These are phyloP conservation scores for Pterocarpus macrocarpus DNA, from an alignment of 306 rosid genomes.

Conservation along the genomic window DNA sequence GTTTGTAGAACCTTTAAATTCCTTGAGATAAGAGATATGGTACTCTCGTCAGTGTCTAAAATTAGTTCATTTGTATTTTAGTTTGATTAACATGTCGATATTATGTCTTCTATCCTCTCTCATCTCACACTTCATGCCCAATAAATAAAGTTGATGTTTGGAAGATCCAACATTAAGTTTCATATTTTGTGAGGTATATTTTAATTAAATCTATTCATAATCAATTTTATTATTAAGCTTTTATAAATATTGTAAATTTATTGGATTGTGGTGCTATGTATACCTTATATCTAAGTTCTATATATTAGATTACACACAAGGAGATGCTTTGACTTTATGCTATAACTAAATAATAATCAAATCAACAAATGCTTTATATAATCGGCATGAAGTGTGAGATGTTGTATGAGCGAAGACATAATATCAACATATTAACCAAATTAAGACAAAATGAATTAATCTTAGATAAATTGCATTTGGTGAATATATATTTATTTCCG, in stretches of 20 bases:
- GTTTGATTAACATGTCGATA: constrained; percentile 47
- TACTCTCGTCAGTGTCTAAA: not conserved
- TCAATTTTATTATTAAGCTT: not conserved
- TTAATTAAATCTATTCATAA: not conserved
- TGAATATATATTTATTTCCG: no score
- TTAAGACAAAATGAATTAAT: not conserved
- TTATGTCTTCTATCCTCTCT: constrained; percentile 41
- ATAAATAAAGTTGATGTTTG: not conserved
- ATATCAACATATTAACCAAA: constrained; percentile 46
- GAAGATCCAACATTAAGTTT: no score
- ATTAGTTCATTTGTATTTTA: not conserved
- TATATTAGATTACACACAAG: not conserved
- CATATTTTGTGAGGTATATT: not conserved
- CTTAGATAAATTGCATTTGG: not conserved
- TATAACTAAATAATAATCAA: not conserved
- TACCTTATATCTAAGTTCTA: no score
- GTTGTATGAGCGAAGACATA: constrained; percentile 37
- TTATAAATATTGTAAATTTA: not conserved
- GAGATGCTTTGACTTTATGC: not conserved
- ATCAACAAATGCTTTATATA: not conserved
- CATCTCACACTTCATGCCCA: not conserved
- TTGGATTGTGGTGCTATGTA: no score
- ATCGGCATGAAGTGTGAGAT: not conserved
- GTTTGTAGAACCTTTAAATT: no score
- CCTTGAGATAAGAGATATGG: no score